Conservation (phyloP, 1,139 yeast genomes). For the Citeromyces hawaiiensis region DNA sequence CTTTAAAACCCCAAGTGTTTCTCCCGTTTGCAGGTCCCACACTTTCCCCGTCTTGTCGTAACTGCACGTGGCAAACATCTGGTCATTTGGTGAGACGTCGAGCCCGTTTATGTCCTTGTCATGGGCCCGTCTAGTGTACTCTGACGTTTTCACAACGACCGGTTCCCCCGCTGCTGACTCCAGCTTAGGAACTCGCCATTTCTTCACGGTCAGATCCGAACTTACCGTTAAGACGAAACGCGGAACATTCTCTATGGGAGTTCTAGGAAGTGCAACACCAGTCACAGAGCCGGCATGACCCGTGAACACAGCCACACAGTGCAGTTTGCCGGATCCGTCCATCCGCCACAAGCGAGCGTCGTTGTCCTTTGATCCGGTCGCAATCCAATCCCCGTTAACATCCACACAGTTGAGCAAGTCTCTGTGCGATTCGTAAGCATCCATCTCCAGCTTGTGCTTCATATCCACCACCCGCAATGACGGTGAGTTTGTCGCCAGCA, state of each 20-base stretch:
- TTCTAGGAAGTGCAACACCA: constrained; percentile 64
- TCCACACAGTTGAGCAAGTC: constrained; percentile 80
- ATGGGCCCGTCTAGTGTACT: constrained; percentile 89
- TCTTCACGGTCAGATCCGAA: constrained; percentile 78
- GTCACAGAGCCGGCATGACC: constrained; percentile 88
- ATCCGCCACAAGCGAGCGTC: constrained; percentile 76
- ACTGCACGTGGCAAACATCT: constrained; percentile 85
- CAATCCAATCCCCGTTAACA: constrained; percentile 80
- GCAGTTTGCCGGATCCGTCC: constrained; percentile 27
- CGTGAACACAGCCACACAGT: constrained; percentile 44
- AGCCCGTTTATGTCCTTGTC: constrained; percentile 89
- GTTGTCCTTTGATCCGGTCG: constrained; percentile 87
- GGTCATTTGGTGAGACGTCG: constrained; percentile 83
- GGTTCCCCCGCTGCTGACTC: constrained; percentile 9
- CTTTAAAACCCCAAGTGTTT: constrained; percentile 66
- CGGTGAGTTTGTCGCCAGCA: constrained; percentile 93
- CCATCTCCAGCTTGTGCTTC: constrained; percentile 34
- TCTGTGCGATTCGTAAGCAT: constrained; percentile 64
- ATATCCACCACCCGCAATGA: constrained; percentile 63
- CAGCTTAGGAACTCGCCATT: constrained; percentile 62
- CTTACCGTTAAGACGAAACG: constrained; percentile 75
- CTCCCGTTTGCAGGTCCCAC: constrained; percentile 79
- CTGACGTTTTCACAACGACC: constrained; percentile 36
- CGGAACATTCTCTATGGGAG: constrained; percentile 41
- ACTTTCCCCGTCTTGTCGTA: constrained; percentile 86